Evolutionary conservation across 441 rosid species (phyloP), one percentile per base, ranked within the genome.

Genomic region (Pelargonium fulgidum): DNA sequence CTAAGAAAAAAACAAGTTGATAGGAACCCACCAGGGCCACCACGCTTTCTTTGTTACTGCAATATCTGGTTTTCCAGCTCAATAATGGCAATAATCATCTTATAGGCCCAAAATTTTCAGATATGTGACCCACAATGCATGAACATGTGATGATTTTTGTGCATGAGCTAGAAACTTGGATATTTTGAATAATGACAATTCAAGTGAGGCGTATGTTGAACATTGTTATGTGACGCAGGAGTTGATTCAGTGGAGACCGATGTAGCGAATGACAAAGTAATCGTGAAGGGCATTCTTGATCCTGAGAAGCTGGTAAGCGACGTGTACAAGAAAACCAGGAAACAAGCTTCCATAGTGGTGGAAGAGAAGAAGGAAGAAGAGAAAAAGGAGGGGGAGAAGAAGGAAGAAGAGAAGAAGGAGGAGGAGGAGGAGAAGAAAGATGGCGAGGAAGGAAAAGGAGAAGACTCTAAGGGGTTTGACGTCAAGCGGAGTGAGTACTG

Each of bases 201-300:
- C 56, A 11, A 11, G n/a, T 26, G 29, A 26, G n/a, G n/a, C n/a
- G n/a, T n/a, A n/a, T n/a, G n/a, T n/a, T n/a, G n/a, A n/a, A n/a
- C n/a, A n/a, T n/a, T n/a, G n/a, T n/a, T n/a, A n/a, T n/a, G 12
- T 64, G 0, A 6, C 63, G 50, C 68, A 84, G 85, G 85, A 5
- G 81, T 84, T 4, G 83, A 81, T 29, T 70, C 82, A 0, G 87
- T 81, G 59, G 81, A 76, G 64, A 78, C 83, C 2, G 76, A 84
- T 50, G 64, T 78, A 26, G 76, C 29, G 7, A 78, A 71, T n/a
- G 77, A 69, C 48, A 72, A 50, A 50, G 83, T 78, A 14, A 71
- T 61, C 11, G 83, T 84, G 24, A 79, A 76, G 63, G 87, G 85
- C 0, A 61, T 72, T 14, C 62, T 84, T 1, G 85, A 81, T 48